These are phyloP conservation scores for Serendipita vermifera DNA, from an alignment of 768 basidiomycete genomes.

Conservation along the genomic window DNA sequence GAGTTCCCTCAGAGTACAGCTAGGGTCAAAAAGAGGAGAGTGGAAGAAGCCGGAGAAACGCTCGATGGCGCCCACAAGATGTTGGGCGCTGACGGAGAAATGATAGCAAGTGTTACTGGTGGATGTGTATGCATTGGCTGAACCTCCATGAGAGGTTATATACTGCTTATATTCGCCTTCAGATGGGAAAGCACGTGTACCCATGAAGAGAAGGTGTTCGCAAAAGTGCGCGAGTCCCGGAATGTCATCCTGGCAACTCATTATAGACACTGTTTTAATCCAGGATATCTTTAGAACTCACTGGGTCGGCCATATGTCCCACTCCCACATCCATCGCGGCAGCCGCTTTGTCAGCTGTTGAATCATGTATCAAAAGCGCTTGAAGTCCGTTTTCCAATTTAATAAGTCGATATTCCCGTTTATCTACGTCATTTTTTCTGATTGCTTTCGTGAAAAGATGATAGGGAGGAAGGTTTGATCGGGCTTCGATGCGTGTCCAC, in stretches of 20 bases:
- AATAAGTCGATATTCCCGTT: neutral
- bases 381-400: neutral
- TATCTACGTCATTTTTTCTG: neutral
- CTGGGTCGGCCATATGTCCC: too few species aligned
- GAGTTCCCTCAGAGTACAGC: slow-evolving; percentile 77
- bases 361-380: neutral
- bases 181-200: slow-evolving; percentile 67
- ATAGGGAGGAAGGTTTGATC: slow-evolving; percentile 21
- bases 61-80: slow-evolving; percentile 54
- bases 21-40: slow-evolving; percentile 76
- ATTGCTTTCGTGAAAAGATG: neutral
- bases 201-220: slow-evolving; percentile 94
- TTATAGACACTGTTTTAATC: neutral
- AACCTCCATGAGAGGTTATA: slow-evolving; percentile 41
- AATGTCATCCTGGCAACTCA: slow-evolving; percentile 75
- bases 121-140: slow-evolving; percentile 86
- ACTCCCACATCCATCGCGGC: neutral
- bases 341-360: neutral
- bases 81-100: slow-evolving; percentile 54
- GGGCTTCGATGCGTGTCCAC: neutral
- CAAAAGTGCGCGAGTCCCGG: slow-evolving; percentile 91
- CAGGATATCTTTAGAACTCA: neutral
- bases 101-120: slow-evolving; percentile 86
- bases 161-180: slow-evolving; percentile 82
- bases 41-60: slow-evolving; percentile 84